These are phyloP conservation scores for Penicillium waksmanii DNA, from an alignment of 495 filamentous ascomycete species.

Conservation along the genomic window DNA sequence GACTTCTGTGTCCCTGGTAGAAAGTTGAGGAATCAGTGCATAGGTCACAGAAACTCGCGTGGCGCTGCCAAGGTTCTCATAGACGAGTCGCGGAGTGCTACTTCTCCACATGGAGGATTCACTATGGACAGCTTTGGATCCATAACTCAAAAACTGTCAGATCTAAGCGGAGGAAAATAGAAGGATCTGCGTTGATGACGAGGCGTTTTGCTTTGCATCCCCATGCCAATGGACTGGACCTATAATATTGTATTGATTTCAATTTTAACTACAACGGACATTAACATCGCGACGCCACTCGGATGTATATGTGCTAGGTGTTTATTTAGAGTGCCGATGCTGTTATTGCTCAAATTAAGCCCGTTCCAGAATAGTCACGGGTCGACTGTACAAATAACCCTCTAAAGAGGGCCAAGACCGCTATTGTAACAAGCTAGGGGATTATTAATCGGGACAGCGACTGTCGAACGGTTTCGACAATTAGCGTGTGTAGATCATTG, in stretches of 20 bases:
- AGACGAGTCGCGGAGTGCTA: background rate
- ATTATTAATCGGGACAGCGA: background rate
- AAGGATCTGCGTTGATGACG: conserved; percentile 20
- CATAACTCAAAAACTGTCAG: conserved; percentile 3
- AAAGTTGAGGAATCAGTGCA: conserved; percentile 4
- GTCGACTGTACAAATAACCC: background rate
- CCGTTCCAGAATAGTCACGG: conserved; percentile 15
- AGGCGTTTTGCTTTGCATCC: conserved; percentile 6
- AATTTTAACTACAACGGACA: background rate
- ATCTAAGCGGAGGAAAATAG: conserved; percentile 4
- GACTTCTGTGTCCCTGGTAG: background rate
- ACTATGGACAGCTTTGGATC: background rate
- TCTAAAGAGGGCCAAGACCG: background rate
- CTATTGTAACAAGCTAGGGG: background rate
- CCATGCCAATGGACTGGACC: background rate
- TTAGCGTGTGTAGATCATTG: conserved; percentile 1
- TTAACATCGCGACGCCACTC: background rate
- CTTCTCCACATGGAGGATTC: conserved; percentile 15
- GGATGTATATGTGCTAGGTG: background rate
- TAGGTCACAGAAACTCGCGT: conserved; percentile 2
- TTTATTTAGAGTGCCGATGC: background rate
- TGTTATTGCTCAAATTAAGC: background rate
- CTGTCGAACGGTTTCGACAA: background rate
- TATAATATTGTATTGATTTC: background rate
- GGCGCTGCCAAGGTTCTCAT: conserved; percentile 4